Evolutionary conservation across 73 alveolate species (phyloP), one percentile per base, ranked within the genome.

Genomic region (Tetrahymena borealis): DNA sequence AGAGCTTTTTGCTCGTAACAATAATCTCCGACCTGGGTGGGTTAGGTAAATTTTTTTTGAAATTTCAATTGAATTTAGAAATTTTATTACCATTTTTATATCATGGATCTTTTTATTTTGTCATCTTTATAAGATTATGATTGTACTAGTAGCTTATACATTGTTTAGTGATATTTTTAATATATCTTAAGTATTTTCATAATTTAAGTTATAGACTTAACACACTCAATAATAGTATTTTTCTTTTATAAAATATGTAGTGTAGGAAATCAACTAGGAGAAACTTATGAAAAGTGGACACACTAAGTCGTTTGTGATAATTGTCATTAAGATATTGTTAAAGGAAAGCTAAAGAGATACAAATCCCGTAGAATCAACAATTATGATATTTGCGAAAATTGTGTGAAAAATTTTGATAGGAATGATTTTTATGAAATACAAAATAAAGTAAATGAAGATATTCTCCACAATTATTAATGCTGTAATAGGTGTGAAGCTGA

Each of bases 1-100:
- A 5, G 99, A 97, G 95, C 79, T 97, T 13, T 97, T 97, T 91
- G 99, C 99, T 6, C 96, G 99, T 92, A 97, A 97, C 92, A 94
- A 97, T 90, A 97, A 97, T 90, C 94, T 97, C 24, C 95, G 99
- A 78, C 90, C 91, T 35, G 99, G 99, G 12, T 97, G 99, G 99
- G 85, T 60, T 15, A 60, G 85, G 85, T 60, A 60, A 60, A 7
- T 7, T 60, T 18, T n/a, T n/a, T n/a, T n/a, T n/a, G n/a, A n/a
- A n/a, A n/a, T n/a, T n/a, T n/a, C n/a, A n/a, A n/a, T n/a, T n/a
- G n/a, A n/a, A n/a, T n/a, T n/a, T 7, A 41, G 20, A 41, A 18
- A 41, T 18, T 7, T 41, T 18, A 12, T 7, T 18, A 7, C 33
- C 2, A 40, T 4, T 1, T 2, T 15, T 7, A 40, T 40, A n/a